Evolutionary conservation across 116 monocot species (phyloP), one percentile per base, ranked within the genome.

Genomic region (Dioscorea cayenensis): DNA sequence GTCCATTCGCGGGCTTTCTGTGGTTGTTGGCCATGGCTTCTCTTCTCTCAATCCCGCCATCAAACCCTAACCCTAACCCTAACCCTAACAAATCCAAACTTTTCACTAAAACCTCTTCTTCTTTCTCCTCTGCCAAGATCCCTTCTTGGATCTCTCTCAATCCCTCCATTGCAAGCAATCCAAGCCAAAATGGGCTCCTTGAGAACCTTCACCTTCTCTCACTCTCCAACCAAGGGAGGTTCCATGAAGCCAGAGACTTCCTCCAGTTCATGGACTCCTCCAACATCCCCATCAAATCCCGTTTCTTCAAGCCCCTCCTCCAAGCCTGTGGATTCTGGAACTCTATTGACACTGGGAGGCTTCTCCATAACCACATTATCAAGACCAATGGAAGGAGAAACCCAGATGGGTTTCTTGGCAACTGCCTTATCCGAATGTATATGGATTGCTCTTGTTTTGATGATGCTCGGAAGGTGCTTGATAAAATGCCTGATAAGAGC

Each of bases 71-170:
- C 27, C 48, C 72, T 17, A 62, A 61, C 27, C 48, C 72, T 17
- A 14, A 2, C 13, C 25, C 29, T 20, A 66, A 19, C 55, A 35
- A 65, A 65, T 62, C 23, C 27, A 62, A 62, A 62, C 7, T 32
- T 14, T 18, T 63, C 63, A 23, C 1, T 32, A 65, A 28, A 14
- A 32, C 11, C 12, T 4, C 20, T 62, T 20, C 35, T 28, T 21
- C 28, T n/a, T 62, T 49, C 62, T 73, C 63, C 66, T 21, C 66
- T 6, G 43, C 43, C 1, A 58, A 28, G 4, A 78, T 78, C 78
- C 78, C 78, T 50, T 72, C 78, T 10, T 78, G 73, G 73, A 67
- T 73, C 19, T 62, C 78, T 29, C 28, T 78, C 11, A 61, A 50
- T 38, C 37, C 71, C 28, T 77, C 60, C 29, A 18, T 67, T 60